Evolutionary conservation across 768 basidiomycete genomes (phyloP).

Genomic region (Mycena indigotica): DNA sequence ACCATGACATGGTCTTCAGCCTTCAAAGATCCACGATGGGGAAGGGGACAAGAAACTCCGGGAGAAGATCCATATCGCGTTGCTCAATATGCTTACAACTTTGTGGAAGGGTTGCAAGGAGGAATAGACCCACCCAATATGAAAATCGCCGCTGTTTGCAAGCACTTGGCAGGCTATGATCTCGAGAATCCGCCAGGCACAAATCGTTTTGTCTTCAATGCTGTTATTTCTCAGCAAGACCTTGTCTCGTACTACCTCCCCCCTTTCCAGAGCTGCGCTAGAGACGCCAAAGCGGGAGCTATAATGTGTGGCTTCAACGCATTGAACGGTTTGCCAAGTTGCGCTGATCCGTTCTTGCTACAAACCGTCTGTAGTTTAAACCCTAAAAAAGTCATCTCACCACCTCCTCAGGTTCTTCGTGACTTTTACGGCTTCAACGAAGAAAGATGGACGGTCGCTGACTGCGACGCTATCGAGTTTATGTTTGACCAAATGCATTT

Average conservation of each 20-base stretch:
- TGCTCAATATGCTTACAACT: conserved; percentile 52
- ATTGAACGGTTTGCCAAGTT: conserved; percentile 59
- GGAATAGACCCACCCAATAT: conserved; percentile 55
- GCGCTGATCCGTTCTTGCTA: conserved; percentile 54
- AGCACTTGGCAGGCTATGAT: conserved; percentile 62
- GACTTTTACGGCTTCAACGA: conserved; percentile 53
- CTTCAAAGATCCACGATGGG: conserved; percentile 66
- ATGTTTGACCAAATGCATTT: conserved; percentile 51
- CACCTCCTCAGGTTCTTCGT: conserved; percentile 36
- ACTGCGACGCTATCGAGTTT: conserved; percentile 57
- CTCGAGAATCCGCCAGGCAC: conserved; percentile 57
- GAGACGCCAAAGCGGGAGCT: conserved; percentile 58
- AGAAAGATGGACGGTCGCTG: conserved; percentile 54
- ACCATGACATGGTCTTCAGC: conserved; percentile 33
- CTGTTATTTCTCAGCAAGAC: conserved; percentile 53
- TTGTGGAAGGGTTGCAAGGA: conserved; percentile 57
- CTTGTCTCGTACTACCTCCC: conserved; percentile 57
- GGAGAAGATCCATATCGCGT: conserved; percentile 61
- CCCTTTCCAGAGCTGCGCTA: conserved; percentile 57
- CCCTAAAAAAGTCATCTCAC: neutral
- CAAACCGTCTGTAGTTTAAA: conserved; percentile 31
- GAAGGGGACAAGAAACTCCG: conserved; percentile 62
- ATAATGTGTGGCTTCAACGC: conserved; percentile 66
- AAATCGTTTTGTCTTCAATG: conserved; percentile 52
- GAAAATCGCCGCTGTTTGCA: conserved; percentile 60